These are phyloP conservation scores for Haplosporangium sp. DNA, from an alignment of 371 early-diverging fungal genomes.

Conservation along the genomic window DNA sequence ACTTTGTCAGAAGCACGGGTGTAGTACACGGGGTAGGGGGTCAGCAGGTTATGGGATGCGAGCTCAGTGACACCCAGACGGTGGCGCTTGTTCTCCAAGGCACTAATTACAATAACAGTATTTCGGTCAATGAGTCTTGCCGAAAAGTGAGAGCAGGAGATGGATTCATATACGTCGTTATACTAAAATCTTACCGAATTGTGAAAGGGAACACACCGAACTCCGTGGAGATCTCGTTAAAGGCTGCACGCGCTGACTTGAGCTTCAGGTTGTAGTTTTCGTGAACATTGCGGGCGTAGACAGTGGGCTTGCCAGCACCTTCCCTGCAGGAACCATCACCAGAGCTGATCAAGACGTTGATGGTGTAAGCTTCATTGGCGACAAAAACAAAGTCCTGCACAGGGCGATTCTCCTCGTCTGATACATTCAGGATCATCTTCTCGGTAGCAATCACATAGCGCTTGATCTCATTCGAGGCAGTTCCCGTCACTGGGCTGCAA, in stretches of 20 bases:
- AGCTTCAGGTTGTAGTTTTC: conserved; percentile 87
- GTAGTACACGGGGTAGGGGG: conserved; percentile 77
- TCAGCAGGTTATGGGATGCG: conserved; percentile 76
- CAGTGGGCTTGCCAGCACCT: conserved; percentile 79
- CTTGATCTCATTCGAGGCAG: conserved; percentile 84
- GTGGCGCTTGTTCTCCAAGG: conserved; percentile 80
- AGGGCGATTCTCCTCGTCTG: conserved; percentile 75
- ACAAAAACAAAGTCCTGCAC: conserved; percentile 79
- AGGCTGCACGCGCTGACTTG: conserved; percentile 82
- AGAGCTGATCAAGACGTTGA: conserved; percentile 85
- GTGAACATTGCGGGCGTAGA: conserved; percentile 86
- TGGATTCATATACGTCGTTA: neutral
- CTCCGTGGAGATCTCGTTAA: conserved; percentile 75
- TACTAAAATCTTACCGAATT: conserved; percentile 58
- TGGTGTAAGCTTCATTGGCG: conserved; percentile 84
- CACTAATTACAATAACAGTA: conserved; percentile 43
- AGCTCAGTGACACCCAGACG: conserved; percentile 91
- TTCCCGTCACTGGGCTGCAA: conserved; percentile 88
- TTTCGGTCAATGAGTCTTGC: neutral
- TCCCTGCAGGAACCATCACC: conserved; percentile 82
- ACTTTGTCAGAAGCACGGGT: conserved; percentile 77
- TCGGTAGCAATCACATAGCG: conserved; percentile 75
- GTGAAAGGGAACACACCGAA: conserved; percentile 90
- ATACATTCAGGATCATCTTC: conserved; percentile 87
- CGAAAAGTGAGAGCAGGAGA: neutral